Conservation (phyloP, 352 stramenopile genomes). For the Phytophthora melonis region DNA sequence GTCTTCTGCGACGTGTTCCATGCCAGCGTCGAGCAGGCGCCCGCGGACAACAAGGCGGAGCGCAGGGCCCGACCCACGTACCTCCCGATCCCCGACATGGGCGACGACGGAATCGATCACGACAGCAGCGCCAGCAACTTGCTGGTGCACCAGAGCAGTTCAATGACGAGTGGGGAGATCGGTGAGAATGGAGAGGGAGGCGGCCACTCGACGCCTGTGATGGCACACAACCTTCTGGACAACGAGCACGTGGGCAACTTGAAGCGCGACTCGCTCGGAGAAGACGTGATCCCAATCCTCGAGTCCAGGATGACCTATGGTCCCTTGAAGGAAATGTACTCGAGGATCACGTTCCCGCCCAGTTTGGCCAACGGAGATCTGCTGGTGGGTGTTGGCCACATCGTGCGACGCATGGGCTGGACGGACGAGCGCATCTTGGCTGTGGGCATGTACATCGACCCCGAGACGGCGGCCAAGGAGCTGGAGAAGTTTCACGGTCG, state of each 20-base stretch:
- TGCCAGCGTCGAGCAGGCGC: slow-evolving; percentile 70
- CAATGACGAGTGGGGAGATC: slow-evolving; percentile 9
- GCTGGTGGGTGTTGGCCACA: slow-evolving; percentile 73
- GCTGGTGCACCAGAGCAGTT: slow-evolving; percentile 30
- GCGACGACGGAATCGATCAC: slow-evolving; percentile 30
- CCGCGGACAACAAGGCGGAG: slow-evolving; percentile 62
- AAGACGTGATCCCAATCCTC: slow-evolving; percentile 65
- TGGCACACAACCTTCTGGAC: slow-evolving; percentile 35
- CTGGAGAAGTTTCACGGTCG: slow-evolving; percentile 66
- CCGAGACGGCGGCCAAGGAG: slow-evolving; percentile 60
- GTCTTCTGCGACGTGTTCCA: slow-evolving; percentile 82
- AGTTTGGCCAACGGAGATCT: slow-evolving; percentile 80
- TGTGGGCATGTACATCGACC: slow-evolving; percentile 83
- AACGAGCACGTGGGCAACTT: slow-evolving; percentile 29
- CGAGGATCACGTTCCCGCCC: slow-evolving; percentile 79
- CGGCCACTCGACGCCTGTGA: slow-evolving; percentile 28
- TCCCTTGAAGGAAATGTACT: slow-evolving; percentile 80
- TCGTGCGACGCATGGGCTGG: slow-evolving; percentile 85
- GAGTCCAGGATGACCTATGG: slow-evolving; percentile 74
- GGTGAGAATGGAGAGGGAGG: slow-evolving; percentile 9
- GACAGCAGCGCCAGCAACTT: slow-evolving; percentile 37
- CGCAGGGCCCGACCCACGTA: slow-evolving; percentile 71
- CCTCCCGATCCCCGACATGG: slow-evolving; percentile 71
- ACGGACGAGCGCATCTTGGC: slow-evolving; percentile 85
- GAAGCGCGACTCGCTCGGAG: slow-evolving; percentile 46